Percentiles rank a stretch among this genome's conserved stretches.
Evolutionary conservation across 2,329 filamentous ascomycete genomes (phyloP).

Genomic region (Aspergillus latus): DNA sequence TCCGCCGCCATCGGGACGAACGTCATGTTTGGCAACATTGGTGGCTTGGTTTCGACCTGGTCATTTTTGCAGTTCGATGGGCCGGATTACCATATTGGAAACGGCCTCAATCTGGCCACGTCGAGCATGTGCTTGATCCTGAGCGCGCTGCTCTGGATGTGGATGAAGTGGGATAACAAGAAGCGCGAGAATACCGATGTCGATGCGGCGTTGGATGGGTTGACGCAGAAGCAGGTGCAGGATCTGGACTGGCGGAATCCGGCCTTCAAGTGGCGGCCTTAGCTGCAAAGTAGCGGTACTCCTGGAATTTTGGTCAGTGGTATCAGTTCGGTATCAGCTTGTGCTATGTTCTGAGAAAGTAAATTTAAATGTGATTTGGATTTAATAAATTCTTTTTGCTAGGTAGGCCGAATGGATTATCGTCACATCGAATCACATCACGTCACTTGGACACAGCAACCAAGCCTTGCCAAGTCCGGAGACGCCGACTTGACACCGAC

Average conservation of each 20-base stretch:
- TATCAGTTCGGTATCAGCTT: no score
- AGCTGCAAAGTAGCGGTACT: not conserved
- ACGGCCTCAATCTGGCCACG: slow-evolving; percentile 67
- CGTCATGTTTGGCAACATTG: slow-evolving; percentile 73
- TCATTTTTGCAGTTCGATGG: slow-evolving; percentile 62
- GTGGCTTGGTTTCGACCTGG: slow-evolving; percentile 67
- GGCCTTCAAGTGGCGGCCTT: slow-evolving; percentile 27
- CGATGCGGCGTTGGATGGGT: slow-evolving; percentile 56
- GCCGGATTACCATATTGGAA: slow-evolving; percentile 68
- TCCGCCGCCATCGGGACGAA: slow-evolving; percentile 65
- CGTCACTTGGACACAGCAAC: not conserved
- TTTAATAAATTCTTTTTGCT: no score
- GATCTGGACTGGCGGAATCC: slow-evolving; percentile 68
- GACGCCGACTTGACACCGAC: not conserved
- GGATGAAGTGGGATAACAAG: slow-evolving; percentile 65
- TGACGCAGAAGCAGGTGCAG: slow-evolving; percentile 55
- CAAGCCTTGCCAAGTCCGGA: not conserved
- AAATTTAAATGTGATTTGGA: no score
- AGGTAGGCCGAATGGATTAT: no score
- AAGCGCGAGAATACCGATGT: slow-evolving; percentile 56
- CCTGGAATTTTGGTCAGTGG: not conserved
- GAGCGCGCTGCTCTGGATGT: slow-evolving; percentile 52
- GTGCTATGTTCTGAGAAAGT: no score
- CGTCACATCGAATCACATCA: no score
- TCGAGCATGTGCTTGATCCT: slow-evolving; percentile 50